Base-by-base conservation (phyloP, 352 stramenopile species). In the Blastocystis sp. region DNA sequence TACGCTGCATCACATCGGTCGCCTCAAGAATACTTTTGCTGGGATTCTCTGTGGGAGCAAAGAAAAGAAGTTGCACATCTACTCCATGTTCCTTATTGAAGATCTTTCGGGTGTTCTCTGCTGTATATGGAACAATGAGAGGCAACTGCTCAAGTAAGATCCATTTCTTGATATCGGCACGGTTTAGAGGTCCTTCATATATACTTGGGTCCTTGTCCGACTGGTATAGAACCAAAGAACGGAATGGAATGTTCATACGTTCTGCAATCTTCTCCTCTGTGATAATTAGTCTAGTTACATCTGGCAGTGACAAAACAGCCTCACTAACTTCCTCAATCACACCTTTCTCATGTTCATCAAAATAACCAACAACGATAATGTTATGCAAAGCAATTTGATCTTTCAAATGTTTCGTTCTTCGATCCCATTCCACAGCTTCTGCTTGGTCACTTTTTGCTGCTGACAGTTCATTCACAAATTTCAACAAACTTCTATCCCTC, bases 91-190 rank as follows among this genome's bases (percentile, higher is more conserved):
- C 22, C 35, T 68, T 84, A 57, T 69, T 44, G 53, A 84, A 84
- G 15, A 68, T 24, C 13, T 44, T 66, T 0, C 42, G 30, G 6
- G 73, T 54, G 48, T 54, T 69, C 6, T 30, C 35, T 19, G 44
- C 48, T 1, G 73, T 84, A 57, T 84, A 84, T 6, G 73, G 73
- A n/a, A 84, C 73, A 51, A 84, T 84, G 5, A 68, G n/a, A 54
- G 73, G 73, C 11, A 84, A 57, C 44, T 42, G 30, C 9, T 66
- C 48, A 15, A 68, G 24, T 24, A 84, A 35, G 33, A 84, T 11
- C 73, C 73, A 84, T 22, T 44, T 62, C 11, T 35, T 54, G 1
- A 84, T 51, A 0, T 13, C 73, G 0, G 24, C 5, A 13, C 27
- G 30, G 1, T 27, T 54, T 6, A 68, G 27, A 13, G 15, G 15